Percentiles rank a stretch among this genome's conserved stretches.
Evolutionary conservation across 2,329 filamentous ascomycete species (phyloP).

Genomic region (Botryotinia calthae): DNA sequence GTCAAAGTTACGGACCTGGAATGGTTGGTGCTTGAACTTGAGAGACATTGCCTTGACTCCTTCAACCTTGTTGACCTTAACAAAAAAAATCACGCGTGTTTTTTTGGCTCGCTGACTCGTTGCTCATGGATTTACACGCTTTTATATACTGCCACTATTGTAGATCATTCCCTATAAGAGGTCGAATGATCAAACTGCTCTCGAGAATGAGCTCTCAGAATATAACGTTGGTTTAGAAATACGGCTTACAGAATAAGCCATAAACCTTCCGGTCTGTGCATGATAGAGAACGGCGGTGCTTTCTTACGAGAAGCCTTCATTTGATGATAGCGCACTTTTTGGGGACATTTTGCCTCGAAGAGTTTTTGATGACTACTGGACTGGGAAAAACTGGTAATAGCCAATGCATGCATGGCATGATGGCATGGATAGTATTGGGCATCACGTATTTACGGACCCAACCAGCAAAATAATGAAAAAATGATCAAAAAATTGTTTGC

Average conservation of each 20-base stretch:
- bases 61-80: background rate
- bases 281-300: constrained; percentile 6
- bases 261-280: constrained; percentile 9
- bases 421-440: constrained; percentile 16
- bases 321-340: constrained; percentile 11
- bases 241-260: constrained; percentile 6
- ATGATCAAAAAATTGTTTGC: background rate
- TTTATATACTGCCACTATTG: constrained; percentile 7
- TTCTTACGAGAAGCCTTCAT: background rate
- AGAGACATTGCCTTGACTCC: constrained; percentile 13
- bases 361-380: constrained; percentile 1
- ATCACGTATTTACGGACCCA: constrained; percentile 21
- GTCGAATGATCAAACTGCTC: constrained; percentile 6
- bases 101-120: constrained; percentile 12
- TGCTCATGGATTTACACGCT: constrained; percentile 17
- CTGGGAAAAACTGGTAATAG: constrained; percentile 7
- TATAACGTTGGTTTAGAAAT: constrained; percentile 10
- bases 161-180: constrained; percentile 8
- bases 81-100: background rate
- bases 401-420: constrained; percentile 15
- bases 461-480: constrained; percentile 12
- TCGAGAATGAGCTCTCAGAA: constrained; percentile 4
- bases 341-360: background rate
- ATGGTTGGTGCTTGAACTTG: constrained; percentile 53
- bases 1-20: constrained; percentile 53